A percentile compares a stretch with the other conserved stretches of the same genome.
These are phyloP conservation scores for Cytospora mali DNA, from an alignment of 2,329 filamentous ascomycete genomes.

Conservation along the genomic window DNA sequence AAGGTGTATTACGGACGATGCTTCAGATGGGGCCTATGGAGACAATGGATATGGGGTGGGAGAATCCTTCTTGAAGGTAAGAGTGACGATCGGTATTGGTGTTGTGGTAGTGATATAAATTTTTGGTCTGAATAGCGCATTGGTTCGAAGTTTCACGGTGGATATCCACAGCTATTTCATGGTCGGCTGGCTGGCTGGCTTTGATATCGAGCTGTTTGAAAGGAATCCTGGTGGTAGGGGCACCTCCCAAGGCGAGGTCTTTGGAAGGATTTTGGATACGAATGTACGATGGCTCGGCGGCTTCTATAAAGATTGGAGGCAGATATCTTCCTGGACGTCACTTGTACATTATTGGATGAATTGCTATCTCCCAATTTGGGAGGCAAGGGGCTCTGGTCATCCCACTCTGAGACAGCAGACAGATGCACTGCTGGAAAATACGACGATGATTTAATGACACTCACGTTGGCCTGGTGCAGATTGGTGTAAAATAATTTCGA, in stretches of 20 bases:
- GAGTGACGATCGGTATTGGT: no score
- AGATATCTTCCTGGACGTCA: neutral
- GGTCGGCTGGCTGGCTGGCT: conserved; percentile 1
- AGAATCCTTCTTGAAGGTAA: conserved; percentile 35
- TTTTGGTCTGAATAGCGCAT: neutral
- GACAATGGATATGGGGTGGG: conserved; percentile 58
- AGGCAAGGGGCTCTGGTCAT: conserved; percentile 2
- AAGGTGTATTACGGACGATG: conserved; percentile 59
- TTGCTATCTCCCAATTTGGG: conserved; percentile 16
- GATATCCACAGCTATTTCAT: neutral
- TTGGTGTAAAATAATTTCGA: neutral
- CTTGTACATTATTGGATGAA: conserved; percentile 16
- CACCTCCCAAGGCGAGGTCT: neutral
- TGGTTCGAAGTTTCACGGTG: neutral
- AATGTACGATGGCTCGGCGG: conserved; percentile 4
- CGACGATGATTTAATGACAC: neutral
- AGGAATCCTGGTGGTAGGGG: neutral
- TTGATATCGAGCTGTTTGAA: neutral
- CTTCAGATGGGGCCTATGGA: conserved; percentile 64
- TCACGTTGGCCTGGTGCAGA: neutral
- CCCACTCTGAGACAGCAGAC: conserved; percentile 13
- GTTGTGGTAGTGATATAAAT: neutral
- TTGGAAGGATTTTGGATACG: neutral
- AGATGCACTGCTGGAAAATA: neutral
- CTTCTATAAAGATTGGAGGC: neutral